phyloP scores from a whole-genome alignment of 768 basidiomycete genomes.

The Hemileccinum rubropunctum region DNA sequence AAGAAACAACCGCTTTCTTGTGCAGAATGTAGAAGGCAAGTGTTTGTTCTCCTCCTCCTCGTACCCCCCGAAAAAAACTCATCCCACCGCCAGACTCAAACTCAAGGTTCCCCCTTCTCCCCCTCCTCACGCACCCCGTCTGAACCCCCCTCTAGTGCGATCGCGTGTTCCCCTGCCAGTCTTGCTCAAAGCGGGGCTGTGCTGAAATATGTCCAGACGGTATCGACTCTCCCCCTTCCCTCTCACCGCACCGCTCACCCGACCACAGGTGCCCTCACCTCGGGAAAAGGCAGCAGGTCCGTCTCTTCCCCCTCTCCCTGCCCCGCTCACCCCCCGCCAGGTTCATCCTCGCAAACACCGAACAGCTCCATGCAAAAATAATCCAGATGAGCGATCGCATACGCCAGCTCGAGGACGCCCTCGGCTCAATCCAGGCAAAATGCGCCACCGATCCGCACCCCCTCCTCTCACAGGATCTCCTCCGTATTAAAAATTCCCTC shows the following conservation, averaged over 20 bases:
- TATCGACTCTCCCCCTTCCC: conserved; percentile 11
- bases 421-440: conserved; percentile 43
- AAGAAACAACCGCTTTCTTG: conserved; percentile 53
- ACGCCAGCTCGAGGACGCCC: conserved; percentile 59
- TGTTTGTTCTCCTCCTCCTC: neutral
- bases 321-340: conserved; percentile 31
- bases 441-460: conserved; percentile 47
- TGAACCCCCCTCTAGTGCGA: conserved; percentile 46
- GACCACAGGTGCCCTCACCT: conserved; percentile 52
- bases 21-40: conserved; percentile 60
- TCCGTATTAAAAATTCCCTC: conserved; percentile 64
- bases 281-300: conserved; percentile 62
- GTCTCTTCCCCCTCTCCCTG: conserved; percentile 6
- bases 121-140: neutral
- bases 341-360: conserved; percentile 67
- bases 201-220: conserved; percentile 62
- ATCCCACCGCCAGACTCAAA: conserved; percentile 38
- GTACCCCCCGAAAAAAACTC: too few species aligned
- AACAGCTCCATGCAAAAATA: conserved; percentile 64
- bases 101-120: conserved; percentile 42
- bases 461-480: conserved; percentile 54
- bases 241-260: conserved; percentile 1
- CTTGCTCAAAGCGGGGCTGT: conserved; percentile 64
- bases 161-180: conserved; percentile 64
- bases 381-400: conserved; percentile 60